These are phyloP conservation scores for Heliamphora exappendiculata DNA, from an alignment of 148 eudicot genomes.

Conservation along the genomic window DNA sequence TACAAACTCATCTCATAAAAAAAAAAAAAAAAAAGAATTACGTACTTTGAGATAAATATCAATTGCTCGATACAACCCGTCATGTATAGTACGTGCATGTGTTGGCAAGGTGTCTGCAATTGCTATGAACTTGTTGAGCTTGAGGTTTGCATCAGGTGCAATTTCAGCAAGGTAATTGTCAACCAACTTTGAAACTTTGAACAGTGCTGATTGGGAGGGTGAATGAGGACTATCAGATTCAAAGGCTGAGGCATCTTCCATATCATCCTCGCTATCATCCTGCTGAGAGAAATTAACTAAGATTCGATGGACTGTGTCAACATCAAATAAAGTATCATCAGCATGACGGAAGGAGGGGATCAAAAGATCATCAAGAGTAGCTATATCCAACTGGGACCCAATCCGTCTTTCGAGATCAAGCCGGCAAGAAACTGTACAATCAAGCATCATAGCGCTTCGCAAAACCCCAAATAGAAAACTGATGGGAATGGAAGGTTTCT, in stretches of 20 bases:
- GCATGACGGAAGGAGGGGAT: slow-evolving; percentile 83
- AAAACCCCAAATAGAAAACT: slow-evolving; percentile 79
- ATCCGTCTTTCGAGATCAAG: slow-evolving; percentile 89
- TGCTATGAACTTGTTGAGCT: slow-evolving; percentile 66
- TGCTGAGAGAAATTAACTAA: slow-evolving; percentile 75
- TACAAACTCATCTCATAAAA: not conserved
- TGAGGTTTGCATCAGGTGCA: slow-evolving; percentile 90
- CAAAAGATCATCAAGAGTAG: slow-evolving; percentile 80
- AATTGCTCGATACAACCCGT: slow-evolving; percentile 78
- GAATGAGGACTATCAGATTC: slow-evolving; percentile 69
- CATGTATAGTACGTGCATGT: slow-evolving; percentile 70
- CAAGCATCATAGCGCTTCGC: slow-evolving; percentile 73
- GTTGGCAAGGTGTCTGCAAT: slow-evolving; percentile 78
- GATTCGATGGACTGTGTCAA: slow-evolving; percentile 82
- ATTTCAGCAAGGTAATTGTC: slow-evolving; percentile 87
- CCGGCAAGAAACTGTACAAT: slow-evolving; percentile 58
- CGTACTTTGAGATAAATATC: slow-evolving; percentile 85
- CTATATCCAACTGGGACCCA: slow-evolving; percentile 80
- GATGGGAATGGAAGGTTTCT: slow-evolving; percentile 64
- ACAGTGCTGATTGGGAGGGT: slow-evolving; percentile 71
- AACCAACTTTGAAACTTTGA: slow-evolving; percentile 72
- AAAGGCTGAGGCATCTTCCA: slow-evolving; percentile 62
- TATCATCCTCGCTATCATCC: slow-evolving; percentile 74
- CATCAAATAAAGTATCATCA: slow-evolving; percentile 81
- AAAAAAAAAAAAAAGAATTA: not conserved